Percentiles rank a stretch among this genome's conserved stretches.
Conservation (phyloP, 2,329 filamentous ascomycete genomes). For the Clarireedia homoeocarpa region DNA sequence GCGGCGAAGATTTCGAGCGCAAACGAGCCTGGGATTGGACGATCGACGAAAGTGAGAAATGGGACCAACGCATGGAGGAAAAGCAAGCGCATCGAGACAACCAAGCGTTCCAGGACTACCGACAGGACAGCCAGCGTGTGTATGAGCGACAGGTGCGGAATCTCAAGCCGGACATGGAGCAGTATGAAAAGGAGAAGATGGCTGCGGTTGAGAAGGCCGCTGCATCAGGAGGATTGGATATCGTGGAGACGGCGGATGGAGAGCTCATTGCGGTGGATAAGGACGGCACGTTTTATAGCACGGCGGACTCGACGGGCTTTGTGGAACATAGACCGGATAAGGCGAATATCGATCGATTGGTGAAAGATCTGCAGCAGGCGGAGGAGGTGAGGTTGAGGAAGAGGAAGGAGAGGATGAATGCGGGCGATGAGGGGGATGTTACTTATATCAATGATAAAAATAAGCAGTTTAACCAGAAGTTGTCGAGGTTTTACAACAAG, state of each 20-base stretch:
- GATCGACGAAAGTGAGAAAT: conserved; percentile 83
- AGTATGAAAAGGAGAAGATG: conserved; percentile 83
- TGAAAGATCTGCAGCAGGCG: conserved; percentile 77
- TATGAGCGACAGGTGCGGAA: conserved; percentile 87
- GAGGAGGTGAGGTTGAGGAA: conserved; percentile 85
- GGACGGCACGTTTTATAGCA: conserved; percentile 85
- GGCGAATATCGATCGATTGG: conserved; percentile 78
- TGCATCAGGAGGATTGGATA: conserved; percentile 75
- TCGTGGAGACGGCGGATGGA: conserved; percentile 90
- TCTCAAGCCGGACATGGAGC: conserved; percentile 67
- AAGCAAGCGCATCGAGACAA: conserved; percentile 74
- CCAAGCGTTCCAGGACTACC: conserved; percentile 85
- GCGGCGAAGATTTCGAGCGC: conserved; percentile 88
- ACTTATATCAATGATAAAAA: conserved; percentile 99
- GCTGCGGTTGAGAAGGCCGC: conserved; percentile 79
- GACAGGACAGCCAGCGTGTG: conserved; percentile 78
- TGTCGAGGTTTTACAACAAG: conserved; percentile 94
- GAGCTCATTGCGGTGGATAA: conserved; percentile 92
- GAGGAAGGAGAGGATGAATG: conserved; percentile 67
- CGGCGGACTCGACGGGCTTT: conserved; percentile 73
- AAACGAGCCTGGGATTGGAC: conserved; percentile 99
- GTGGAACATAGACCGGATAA: conserved; percentile 80
- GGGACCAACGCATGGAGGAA: conserved; percentile 87
- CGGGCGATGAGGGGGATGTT: conserved; percentile 82
- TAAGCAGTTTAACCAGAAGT: conserved; percentile 99